phyloP scores from a whole-genome alignment of 768 basidiomycete species.

The Aureoboletus auriporus region DNA sequence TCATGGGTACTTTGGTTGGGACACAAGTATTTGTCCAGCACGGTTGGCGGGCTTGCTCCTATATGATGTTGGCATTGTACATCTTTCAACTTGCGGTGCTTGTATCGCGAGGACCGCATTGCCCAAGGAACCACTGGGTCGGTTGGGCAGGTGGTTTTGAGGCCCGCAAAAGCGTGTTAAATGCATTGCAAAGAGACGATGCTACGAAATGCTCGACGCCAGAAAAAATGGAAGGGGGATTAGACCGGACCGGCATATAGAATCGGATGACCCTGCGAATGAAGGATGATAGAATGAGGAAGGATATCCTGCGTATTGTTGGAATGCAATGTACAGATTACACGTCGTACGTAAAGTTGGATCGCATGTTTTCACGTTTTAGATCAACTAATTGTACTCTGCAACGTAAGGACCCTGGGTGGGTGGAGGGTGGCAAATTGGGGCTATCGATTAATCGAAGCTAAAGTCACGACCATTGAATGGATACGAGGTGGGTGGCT shows the following conservation, averaged over 20 bases:
- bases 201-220: too few species aligned
- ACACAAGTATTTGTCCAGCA: constrained; percentile 63
- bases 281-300: too few species aligned
- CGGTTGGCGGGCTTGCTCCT: constrained; percentile 69
- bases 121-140: constrained; percentile 46
- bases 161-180: constrained; percentile 37
- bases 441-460: too few species aligned
- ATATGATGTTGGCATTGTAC: constrained; percentile 55
- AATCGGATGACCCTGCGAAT: not conserved
- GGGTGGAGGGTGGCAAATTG: too few species aligned
- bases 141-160: constrained; percentile 59
- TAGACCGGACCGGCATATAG: not conserved
- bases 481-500: too few species aligned
- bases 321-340: too few species aligned
- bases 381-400: too few species aligned
- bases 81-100: constrained; percentile 55
- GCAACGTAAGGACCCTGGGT: too few species aligned
- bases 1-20: constrained; percentile 75
- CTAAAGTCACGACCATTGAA: too few species aligned
- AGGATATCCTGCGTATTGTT: not conserved
- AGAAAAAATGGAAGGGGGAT: constrained; percentile 8
- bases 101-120: constrained; percentile 66
- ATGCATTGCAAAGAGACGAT: constrained; percentile 1
- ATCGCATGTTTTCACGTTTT: too few species aligned
- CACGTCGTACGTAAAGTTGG: too few species aligned